These are phyloP conservation scores for Russula olivacea DNA, from an alignment of 768 basidiomycete species.

Conservation along the genomic window DNA sequence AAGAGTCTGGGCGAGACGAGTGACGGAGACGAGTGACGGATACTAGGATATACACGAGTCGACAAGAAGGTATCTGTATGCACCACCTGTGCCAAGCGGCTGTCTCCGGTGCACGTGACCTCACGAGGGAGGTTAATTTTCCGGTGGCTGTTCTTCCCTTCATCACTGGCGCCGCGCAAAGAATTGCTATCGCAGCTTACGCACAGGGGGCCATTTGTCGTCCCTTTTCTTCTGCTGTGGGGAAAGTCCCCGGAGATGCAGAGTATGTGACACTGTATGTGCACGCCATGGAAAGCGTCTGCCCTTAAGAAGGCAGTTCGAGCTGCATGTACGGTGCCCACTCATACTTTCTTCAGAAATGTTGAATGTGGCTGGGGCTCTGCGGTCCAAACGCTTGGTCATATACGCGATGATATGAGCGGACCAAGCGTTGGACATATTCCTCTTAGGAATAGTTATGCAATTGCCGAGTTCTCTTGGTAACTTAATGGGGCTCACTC, in stretches of 20 bases:
- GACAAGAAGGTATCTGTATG: neutral
- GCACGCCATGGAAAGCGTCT: conserved; percentile 59
- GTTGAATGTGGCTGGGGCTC: conserved; percentile 24
- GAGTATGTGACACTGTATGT: conserved; percentile 49
- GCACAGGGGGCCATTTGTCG: conserved; percentile 47
- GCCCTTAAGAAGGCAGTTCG: conserved; percentile 64
- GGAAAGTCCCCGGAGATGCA: conserved; percentile 93
- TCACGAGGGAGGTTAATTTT: neutral
- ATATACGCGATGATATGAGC: conserved; percentile 75
- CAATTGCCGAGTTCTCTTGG: conserved; percentile 56
- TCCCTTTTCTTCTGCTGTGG: conserved; percentile 62
- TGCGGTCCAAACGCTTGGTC: conserved; percentile 39
- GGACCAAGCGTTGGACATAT: conserved; percentile 43
- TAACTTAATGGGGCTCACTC: conserved; percentile 95
- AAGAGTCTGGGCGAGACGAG: neutral
- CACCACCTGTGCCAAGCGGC: neutral
- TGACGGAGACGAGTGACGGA: neutral
- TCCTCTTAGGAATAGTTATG: conserved; percentile 89
- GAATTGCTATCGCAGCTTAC: conserved; percentile 84
- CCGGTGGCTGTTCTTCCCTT: conserved; percentile 26
- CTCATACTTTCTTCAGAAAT: conserved; percentile 19
- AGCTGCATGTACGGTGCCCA: conserved; percentile 32
- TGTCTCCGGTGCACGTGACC: conserved; percentile 17
- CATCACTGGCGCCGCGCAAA: conserved; percentile 53
- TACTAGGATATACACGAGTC: neutral